phyloP scores from a whole-genome alignment of 352 stramenopile species.

The Lagenidium giganteum region DNA sequence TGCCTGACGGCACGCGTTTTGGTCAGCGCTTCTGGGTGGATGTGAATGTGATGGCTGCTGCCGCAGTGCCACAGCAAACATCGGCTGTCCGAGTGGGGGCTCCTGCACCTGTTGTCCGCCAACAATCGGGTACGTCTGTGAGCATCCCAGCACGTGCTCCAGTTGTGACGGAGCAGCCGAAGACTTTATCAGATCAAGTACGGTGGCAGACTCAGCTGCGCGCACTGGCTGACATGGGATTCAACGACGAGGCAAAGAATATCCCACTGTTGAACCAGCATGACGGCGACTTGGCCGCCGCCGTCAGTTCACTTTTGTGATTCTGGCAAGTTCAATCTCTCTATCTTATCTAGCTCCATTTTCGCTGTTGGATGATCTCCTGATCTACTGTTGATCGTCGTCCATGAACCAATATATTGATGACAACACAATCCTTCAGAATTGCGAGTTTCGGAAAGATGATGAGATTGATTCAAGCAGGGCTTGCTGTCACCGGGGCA shows the following conservation, averaged over 20 bases:
- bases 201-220: constrained; percentile 45
- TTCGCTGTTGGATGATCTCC: constrained; percentile 3
- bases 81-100: constrained; percentile 12
- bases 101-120: constrained; percentile 4
- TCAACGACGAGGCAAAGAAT: constrained; percentile 49
- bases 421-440: no score
- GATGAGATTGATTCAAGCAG: no score
- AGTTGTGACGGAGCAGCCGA: constrained; percentile 4
- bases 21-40: constrained; percentile 88
- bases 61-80: constrained; percentile 6
- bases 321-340: neutral
- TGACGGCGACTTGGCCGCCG: constrained; percentile 57
- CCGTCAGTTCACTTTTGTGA: constrained; percentile 44
- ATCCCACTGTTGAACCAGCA: constrained; percentile 45
- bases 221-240: constrained; percentile 65
- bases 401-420: no score
- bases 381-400: no score
- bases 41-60: constrained; percentile 66
- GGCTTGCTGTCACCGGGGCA: no score
- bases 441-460: no score
- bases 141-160: constrained; percentile 6
- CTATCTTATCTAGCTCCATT: neutral
- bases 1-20: constrained; percentile 73
- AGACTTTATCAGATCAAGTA: constrained; percentile 28
- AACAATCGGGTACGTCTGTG: constrained; percentile 2